phyloP scores from a whole-genome alignment of 345 rosid genomes.

The Microcos paniculata region DNA sequence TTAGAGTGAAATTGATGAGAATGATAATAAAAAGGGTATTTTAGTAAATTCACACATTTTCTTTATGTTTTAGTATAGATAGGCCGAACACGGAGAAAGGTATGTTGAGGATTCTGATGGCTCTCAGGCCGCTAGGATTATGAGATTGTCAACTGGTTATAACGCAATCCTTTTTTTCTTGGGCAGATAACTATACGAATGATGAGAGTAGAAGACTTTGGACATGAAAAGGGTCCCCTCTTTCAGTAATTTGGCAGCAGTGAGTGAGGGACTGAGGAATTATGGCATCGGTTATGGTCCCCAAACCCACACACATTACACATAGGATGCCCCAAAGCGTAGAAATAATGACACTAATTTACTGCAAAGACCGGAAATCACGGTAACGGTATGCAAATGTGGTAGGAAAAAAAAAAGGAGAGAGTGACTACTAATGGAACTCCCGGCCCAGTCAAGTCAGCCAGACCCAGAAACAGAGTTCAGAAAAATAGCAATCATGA shows the following conservation, averaged over 20 bases:
- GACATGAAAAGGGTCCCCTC: neutral
- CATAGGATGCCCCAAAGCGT: neutral
- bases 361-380: slow-evolving; percentile 26
- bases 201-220: neutral
- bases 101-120: neutral
- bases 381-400: slow-evolving; percentile 25
- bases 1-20: no score
- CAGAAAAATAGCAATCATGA: neutral
- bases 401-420: neutral
- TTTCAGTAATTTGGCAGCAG: neutral
- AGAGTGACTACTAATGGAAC: neutral
- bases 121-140: neutral
- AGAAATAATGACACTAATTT: neutral
- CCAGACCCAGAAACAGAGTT: neutral
- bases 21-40: no score
- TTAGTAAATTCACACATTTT: no score
- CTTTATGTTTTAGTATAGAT: no score
- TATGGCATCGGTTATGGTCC: neutral
- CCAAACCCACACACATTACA: neutral
- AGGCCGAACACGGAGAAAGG: neutral
- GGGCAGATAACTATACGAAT: neutral
- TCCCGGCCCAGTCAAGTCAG: neutral
- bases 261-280: neutral
- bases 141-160: neutral
- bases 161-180: neutral